A percentile compares a stretch with the other conserved stretches of the same genome.
phyloP scores from a whole-genome alignment of 2,329 filamentous ascomycete genomes.

The Sarocladiaceae sp. region DNA sequence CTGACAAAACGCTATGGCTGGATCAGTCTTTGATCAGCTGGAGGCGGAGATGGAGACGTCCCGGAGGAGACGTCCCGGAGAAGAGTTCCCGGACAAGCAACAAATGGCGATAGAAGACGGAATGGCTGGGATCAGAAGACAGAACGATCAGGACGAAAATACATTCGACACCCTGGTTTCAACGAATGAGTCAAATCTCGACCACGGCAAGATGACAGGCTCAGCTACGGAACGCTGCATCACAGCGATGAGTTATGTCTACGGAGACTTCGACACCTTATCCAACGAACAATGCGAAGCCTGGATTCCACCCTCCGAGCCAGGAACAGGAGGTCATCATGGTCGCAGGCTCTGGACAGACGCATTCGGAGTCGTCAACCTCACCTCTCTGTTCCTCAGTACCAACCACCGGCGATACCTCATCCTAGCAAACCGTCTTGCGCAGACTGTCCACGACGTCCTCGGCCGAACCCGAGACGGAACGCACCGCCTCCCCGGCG shows the following conservation, averaged over 20 bases:
- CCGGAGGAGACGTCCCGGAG: no score
- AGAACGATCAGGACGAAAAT: no score
- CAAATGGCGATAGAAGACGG: no score
- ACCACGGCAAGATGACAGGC: no score
- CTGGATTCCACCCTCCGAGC: conserved; percentile 41
- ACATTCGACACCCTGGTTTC: no score
- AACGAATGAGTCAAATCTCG: no score
- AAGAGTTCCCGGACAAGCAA: no score
- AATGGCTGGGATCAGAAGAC: no score
- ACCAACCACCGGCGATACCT: conserved; percentile 34
- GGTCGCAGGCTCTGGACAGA: conserved; percentile 57
- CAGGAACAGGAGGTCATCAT: conserved; percentile 45
- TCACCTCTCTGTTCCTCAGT: conserved; percentile 46
- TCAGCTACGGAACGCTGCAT: conserved; percentile 12
- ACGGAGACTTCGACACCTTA: conserved; percentile 24
- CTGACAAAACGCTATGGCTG: no score
- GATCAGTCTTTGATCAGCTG: no score
- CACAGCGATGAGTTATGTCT: conserved; percentile 30
- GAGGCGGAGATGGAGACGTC: no score
- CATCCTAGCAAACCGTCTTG: conserved; percentile 39
- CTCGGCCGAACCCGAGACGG: conserved; percentile 48
- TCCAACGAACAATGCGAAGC: conserved; percentile 16
- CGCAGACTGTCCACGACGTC: conserved; percentile 43
- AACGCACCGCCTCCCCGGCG: conserved; percentile 37
- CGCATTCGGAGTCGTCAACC: conserved; percentile 53